A percentile compares a stretch with the other conserved stretches of the same genome.
These are phyloP conservation scores for Calendula officinalis DNA, from an alignment of 129 eudicot genomes.

Conservation along the genomic window DNA sequence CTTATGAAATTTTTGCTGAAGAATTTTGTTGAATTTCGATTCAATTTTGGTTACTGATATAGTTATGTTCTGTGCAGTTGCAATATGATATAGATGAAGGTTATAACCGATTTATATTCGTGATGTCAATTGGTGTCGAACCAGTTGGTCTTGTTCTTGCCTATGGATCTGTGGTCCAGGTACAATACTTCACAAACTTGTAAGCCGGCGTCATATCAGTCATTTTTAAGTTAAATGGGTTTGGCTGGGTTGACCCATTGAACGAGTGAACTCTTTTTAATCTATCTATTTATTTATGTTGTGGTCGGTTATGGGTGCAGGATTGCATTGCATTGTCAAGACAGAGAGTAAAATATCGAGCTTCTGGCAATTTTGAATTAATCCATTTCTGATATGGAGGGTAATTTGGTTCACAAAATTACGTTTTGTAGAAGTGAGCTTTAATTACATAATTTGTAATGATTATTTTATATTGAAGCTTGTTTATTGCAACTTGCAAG, in stretches of 20 bases:
- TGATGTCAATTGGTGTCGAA: slow-evolving; percentile 78
- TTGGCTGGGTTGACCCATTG: not conserved
- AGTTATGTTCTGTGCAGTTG: too few relatives aligned
- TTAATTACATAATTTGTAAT: slow-evolving; percentile 6
- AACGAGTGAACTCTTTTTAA: not conserved
- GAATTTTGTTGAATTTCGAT: too few relatives aligned
- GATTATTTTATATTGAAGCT: not conserved
- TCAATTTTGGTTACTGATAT: too few relatives aligned
- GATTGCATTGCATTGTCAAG: slow-evolving; percentile 73
- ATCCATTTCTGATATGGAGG: slow-evolving; percentile 80
- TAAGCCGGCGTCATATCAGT: too few relatives aligned
- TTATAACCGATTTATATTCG: too few relatives aligned
- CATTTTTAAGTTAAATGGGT: too few relatives aligned
- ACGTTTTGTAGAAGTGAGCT: slow-evolving; percentile 12
- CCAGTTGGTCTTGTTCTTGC: slow-evolving; percentile 90
- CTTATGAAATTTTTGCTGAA: too few relatives aligned
- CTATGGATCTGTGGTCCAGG: slow-evolving; percentile 61
- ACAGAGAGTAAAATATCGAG: slow-evolving; percentile 77
- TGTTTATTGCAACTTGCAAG: too few relatives aligned
- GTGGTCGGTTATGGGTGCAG: slow-evolving; percentile 52
- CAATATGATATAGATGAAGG: too few relatives aligned
- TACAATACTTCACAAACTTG: slow-evolving; percentile 6
- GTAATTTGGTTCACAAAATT: slow-evolving; percentile 40
- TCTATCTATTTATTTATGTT: not conserved
- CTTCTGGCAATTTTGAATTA: slow-evolving; percentile 62